Base-by-base conservation (phyloP, 1,284 basidiomycete genomes). In the Kalmanozyma brasiliensis region DNA sequence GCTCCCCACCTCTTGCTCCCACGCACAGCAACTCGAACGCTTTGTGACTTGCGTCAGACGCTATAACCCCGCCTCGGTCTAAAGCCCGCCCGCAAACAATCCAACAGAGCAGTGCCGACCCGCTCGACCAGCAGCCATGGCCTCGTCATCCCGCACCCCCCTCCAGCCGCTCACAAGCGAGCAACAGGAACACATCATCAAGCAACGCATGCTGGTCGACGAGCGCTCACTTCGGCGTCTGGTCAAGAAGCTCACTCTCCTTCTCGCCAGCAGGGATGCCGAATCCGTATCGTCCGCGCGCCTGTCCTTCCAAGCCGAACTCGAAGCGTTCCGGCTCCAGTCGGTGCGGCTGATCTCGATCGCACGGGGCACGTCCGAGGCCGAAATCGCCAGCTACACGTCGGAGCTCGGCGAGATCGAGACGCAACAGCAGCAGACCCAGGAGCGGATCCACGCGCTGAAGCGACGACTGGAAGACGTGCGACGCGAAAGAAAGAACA, bases 401-500 rank as follows among this genome's bases (percentile, higher is more conserved):
- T 4, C 23, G 4, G 67, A 70, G 44, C 45, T 70, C 2, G 17
- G 19, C 2, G 45, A 49, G 41, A 70, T 65, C 47, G 52, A 66
- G 11, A 24, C 26, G 1, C 58, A 75, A 37, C 56, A 70, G 35
- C 24, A 38, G 5, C 24, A n/a, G 8, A 74, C 73, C 17, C 55
- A 61, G 36, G 11, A 36, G n/a, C 43, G 64, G 6, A 75, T 75
- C 23, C 41, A 59, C 11, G 42, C 47, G 33, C 46, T 75, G n/a
- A 75, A 75, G 44, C 43, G 38, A 19, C 46, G 45, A n/a, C 44
- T 77, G 20, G 52, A 58, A 23, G 57, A 68, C 29, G 74, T 70
- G 13, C 37, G 72, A 16, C 47, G 68, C 33, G 70, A 74, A 11
- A 38, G 74, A 20, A 61, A 58, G 53, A 73, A 77, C 47, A 77